Percentiles rank a stretch among this genome's conserved stretches.
Conservation (phyloP, 257 asterid species). For the Solanum sitiens region DNA sequence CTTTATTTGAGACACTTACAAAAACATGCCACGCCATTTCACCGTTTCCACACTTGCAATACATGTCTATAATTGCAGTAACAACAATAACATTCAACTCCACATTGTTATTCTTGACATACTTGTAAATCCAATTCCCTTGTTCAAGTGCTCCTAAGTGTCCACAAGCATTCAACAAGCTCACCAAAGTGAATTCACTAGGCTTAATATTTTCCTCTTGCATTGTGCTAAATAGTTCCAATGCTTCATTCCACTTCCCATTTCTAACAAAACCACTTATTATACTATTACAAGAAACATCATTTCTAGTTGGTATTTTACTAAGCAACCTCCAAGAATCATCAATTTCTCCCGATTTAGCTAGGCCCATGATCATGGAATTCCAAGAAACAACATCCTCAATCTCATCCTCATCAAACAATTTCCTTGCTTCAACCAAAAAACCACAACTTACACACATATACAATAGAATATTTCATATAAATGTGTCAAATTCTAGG, state of each 20-base stretch:
- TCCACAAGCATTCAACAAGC: slow-evolving; percentile 60
- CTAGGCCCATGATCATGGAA: slow-evolving; percentile 52
- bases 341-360: slow-evolving; percentile 47
- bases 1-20: slow-evolving; percentile 17
- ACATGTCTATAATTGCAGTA: slow-evolving; percentile 62
- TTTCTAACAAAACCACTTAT: slow-evolving; percentile 60
- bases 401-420: slow-evolving; percentile 35
- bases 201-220: slow-evolving; percentile 29
- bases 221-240: slow-evolving; percentile 39
- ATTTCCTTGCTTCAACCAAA: slow-evolving; percentile 33
- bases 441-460: slow-evolving; percentile 32
- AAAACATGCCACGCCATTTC: slow-evolving; percentile 25
- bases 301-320: slow-evolving; percentile 34
- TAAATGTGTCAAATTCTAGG: too few relatives aligned
- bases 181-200: slow-evolving; percentile 43
- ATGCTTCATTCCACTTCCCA: slow-evolving; percentile 52
- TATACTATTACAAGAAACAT: slow-evolving; percentile 64
- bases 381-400: slow-evolving; percentile 67
- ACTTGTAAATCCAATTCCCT: slow-evolving; percentile 60
- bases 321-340: slow-evolving; percentile 47
- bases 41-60: slow-evolving; percentile 49
- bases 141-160: slow-evolving; percentile 51
- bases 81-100: slow-evolving; percentile 32
- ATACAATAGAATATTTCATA: too few relatives aligned
- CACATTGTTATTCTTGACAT: slow-evolving; percentile 21